Evolutionary conservation across 2,329 filamentous ascomycete species (phyloP), one percentile per base, ranked within the genome.

Genomic region (Fusarium sp.): DNA sequence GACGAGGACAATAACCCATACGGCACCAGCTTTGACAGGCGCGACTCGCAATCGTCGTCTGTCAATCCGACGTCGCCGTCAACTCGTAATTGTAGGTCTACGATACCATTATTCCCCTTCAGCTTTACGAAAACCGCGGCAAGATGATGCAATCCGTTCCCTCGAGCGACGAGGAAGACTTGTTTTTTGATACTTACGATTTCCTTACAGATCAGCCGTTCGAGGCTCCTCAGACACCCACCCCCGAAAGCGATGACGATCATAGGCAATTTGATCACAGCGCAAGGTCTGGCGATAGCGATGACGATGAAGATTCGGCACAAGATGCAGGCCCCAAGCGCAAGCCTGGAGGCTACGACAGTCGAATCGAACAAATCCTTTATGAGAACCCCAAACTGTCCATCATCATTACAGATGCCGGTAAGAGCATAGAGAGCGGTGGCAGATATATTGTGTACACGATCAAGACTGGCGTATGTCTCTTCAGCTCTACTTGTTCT

Each of bases 1-100:
- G 94, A 98, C 84, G 95, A 98, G 82, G 77, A 98, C 77, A 98
- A 98, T 82, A 98, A 98, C 78, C 95, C 95, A 7, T 97, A 98
- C 76, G 94, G 94, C 68, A 88, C 85, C 74, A 95, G 93, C 79
- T 97, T 97, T 82, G 92, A 96, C 78, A 91, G 92, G 73, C 89
- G 92, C 74, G 92, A 96, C 79, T 92, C 92, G 65, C 88, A 91
- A 77, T 85, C 88, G 44, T 93, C 90, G 26, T 90, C 84, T 42
- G 83, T 84, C 20, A 88, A 91, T 75, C 88, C 89, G 21, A 82
- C 88, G 54, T 91, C 90, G 38, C 89, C 89, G 45, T 80, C 78
- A 42, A 76, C 81, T 52, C 84, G 79, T 77, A 81, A 85, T 70
- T 86, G 87, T 91, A 82, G 85, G 86, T 83, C 63, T 53, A 55